These are phyloP conservation scores for Podaxis sp. DNA, from an alignment of 768 basidiomycete species.

Conservation along the genomic window DNA sequence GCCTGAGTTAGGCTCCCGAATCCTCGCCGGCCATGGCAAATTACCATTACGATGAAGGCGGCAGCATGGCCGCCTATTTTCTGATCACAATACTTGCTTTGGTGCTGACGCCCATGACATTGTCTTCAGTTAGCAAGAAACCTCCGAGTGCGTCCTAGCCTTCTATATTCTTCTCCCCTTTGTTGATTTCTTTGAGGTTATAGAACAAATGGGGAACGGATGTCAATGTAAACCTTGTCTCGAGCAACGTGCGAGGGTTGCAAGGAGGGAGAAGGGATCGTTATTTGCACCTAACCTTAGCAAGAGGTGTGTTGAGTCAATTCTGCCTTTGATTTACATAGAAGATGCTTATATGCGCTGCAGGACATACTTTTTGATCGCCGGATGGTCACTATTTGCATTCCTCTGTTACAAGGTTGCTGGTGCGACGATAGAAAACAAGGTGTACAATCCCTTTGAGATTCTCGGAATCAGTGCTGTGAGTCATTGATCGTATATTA, in stretches of 20 bases:
- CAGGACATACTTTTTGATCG: slow-evolving; percentile 59
- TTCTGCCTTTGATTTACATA: not conserved
- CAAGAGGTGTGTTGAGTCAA: slow-evolving; percentile 42
- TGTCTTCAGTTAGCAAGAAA: slow-evolving; percentile 43
- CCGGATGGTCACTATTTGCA: slow-evolving; percentile 75
- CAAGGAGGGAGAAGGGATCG: slow-evolving; percentile 44
- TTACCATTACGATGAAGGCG: slow-evolving; percentile 84
- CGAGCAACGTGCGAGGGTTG: slow-evolving; percentile 49
- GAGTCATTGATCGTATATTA: slow-evolving; percentile 25
- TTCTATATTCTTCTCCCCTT: not conserved
- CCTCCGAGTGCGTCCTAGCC: slow-evolving; percentile 41
- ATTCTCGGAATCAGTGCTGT: slow-evolving; percentile 81
- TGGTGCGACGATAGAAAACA: slow-evolving; percentile 56
- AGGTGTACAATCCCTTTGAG: slow-evolving; percentile 91
- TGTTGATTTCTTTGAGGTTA: slow-evolving; percentile 13
- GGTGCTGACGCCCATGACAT: slow-evolving; percentile 75
- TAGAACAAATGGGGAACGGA: slow-evolving; percentile 36
- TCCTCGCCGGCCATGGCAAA: slow-evolving; percentile 57
- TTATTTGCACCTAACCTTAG: slow-evolving; percentile 48
- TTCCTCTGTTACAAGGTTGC: slow-evolving; percentile 68
- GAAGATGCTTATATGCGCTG: slow-evolving; percentile 9
- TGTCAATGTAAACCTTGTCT: slow-evolving; percentile 67
- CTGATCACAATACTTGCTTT: slow-evolving; percentile 86
- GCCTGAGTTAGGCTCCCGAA: slow-evolving; percentile 7
- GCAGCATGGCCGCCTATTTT: slow-evolving; percentile 89